Conservation (phyloP, 495 filamentous ascomycete species). For the Daldinia decipiens region DNA sequence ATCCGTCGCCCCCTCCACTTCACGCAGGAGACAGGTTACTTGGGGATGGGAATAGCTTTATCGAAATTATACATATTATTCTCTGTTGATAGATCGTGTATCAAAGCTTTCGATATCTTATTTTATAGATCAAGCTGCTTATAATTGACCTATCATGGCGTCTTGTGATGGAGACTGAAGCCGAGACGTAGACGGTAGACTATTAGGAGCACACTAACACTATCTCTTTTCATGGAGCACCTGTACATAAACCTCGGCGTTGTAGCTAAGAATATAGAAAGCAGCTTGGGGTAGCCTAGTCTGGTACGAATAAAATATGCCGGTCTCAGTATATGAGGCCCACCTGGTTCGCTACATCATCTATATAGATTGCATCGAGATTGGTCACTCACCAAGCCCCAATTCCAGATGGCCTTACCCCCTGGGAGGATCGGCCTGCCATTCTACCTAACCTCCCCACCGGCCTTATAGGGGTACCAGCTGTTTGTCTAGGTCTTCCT, state of each 20-base stretch:
- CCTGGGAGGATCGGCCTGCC: slow-evolving; percentile 25
- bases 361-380: slow-evolving; percentile 47
- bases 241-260: slow-evolving; percentile 1
- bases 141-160: not conserved
- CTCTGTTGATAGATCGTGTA: not conserved
- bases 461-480: slow-evolving; percentile 23
- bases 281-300: slow-evolving; percentile 12
- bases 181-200: not conserved
- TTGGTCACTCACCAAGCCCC: slow-evolving; percentile 33
- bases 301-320: slow-evolving; percentile 29
- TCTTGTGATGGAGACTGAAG: not conserved
- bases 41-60: slow-evolving; percentile 3
- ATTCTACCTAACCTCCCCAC: slow-evolving; percentile 6
- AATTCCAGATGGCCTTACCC: slow-evolving; percentile 33
- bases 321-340: slow-evolving; percentile 42
- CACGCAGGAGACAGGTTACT: slow-evolving; percentile 16
- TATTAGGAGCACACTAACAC: not conserved
- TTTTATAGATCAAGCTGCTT: not conserved
- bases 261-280: slow-evolving; percentile 11
- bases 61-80: slow-evolving; percentile 18
- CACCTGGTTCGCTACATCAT: slow-evolving; percentile 38
- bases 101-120: not conserved
- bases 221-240: not conserved
- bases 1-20: not conserved
- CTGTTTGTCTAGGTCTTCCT: slow-evolving; percentile 36